Evolutionary conservation across 2,329 filamentous ascomycete genomes (phyloP).

Genomic region (Penicillium sp.): DNA sequence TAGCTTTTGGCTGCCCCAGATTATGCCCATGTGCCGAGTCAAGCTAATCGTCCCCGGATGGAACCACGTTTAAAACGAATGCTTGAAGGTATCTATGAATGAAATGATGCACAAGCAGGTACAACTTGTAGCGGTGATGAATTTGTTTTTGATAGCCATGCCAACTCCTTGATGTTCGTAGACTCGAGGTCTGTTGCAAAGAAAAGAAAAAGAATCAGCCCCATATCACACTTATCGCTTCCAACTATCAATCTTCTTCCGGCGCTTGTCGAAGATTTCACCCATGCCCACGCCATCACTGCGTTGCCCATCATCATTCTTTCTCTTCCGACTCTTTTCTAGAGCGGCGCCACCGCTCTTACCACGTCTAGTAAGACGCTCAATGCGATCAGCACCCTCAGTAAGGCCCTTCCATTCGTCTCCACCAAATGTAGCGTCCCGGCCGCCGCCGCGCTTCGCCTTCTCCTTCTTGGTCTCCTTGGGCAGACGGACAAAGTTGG

Average conservation of each 20-base stretch:
- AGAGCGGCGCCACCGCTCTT: conserved; percentile 56
- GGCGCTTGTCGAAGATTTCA: conserved; percentile 52
- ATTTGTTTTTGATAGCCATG: background rate
- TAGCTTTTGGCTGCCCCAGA: too few species aligned
- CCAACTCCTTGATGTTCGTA: conserved; percentile 8
- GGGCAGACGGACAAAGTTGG: conserved; percentile 84
- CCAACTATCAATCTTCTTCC: conserved; percentile 46
- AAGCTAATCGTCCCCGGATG: too few species aligned
- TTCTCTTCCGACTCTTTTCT: conserved; percentile 84
- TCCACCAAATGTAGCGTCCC: conserved; percentile 70
- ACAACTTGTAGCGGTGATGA: background rate
- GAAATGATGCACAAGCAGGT: background rate
- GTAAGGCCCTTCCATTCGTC: conserved; percentile 90
- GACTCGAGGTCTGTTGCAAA: background rate
- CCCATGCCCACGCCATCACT: conserved; percentile 66
- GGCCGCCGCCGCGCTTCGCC: conserved; percentile 56
- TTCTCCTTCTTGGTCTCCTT: conserved; percentile 84
- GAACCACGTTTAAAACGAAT: background rate
- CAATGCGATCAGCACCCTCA: conserved; percentile 82
- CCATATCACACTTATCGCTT: conserved; percentile 29
- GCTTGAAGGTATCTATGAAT: background rate
- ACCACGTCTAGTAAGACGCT: conserved; percentile 73
- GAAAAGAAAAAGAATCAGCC: background rate
- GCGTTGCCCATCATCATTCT: conserved; percentile 68
- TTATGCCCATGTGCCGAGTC: too few species aligned